Conservation (phyloP, 2,329 filamentous ascomycete genomes). For the Stemphylium lycopersici region DNA sequence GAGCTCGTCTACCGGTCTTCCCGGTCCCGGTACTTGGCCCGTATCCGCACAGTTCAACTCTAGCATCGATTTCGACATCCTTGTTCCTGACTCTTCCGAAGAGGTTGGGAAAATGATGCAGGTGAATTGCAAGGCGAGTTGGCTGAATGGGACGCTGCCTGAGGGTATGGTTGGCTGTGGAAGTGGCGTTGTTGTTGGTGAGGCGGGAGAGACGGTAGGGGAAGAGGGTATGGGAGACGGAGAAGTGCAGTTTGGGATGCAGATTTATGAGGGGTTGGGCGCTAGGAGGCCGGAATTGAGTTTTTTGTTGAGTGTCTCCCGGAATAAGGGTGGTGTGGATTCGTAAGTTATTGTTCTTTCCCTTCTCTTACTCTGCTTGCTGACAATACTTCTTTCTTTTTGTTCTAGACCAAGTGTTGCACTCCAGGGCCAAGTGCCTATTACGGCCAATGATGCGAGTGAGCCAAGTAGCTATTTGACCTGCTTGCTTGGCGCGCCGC, state of each 20-base stretch:
- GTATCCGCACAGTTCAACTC: slow-evolving; percentile 22
- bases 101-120: background rate
- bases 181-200: background rate
- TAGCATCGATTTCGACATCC: slow-evolving; percentile 31
- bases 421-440: background rate
- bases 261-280: background rate
- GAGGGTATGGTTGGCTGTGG: background rate
- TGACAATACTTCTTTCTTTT: background rate
- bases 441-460: slow-evolving; percentile 23
- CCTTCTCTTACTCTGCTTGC: background rate
- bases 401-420: background rate
- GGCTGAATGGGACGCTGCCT: slow-evolving; percentile 21
- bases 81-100: slow-evolving; percentile 10
- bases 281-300: slow-evolving; percentile 12
- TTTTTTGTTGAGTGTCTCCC: slow-evolving; percentile 9
- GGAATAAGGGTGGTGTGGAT: background rate
- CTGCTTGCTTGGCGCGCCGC: slow-evolving; percentile 19
- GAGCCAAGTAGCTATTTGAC: slow-evolving; percentile 23
- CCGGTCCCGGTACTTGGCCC: slow-evolving; percentile 29
- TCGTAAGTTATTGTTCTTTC: slow-evolving; percentile 1
- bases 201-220: too few species aligned
- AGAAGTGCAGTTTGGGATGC: slow-evolving; percentile 9
- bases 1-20: slow-evolving; percentile 28
- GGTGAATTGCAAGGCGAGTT: slow-evolving; percentile 17
- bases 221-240: background rate